Percentiles rank a stretch among this genome's conserved stretches.
These are phyloP conservation scores for Fraxinus latifolia DNA, from an alignment of 305 asterid species.

Conservation along the genomic window DNA sequence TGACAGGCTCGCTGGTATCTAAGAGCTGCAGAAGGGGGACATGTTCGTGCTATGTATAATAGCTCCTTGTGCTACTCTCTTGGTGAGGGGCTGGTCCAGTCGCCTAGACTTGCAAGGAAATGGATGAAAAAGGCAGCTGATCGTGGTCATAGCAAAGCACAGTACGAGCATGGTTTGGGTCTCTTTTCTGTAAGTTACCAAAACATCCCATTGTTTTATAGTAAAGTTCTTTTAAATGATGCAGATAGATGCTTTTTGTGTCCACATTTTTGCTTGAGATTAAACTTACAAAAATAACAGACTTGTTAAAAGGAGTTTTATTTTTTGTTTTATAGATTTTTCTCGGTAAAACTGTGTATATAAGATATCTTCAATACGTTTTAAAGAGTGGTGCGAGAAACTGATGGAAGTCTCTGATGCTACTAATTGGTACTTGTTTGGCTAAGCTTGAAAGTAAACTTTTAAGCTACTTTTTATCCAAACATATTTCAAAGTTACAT, in stretches of 20 bases:
- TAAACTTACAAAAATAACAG: neutral
- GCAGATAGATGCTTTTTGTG: neutral
- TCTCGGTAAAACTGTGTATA: neutral
- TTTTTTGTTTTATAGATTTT: neutral
- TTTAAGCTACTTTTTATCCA: neutral
- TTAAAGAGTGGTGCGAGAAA: neutral
- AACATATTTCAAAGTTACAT: neutral
- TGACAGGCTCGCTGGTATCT: slow-evolving; percentile 73
- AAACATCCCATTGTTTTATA: neutral
- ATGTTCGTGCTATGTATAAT: slow-evolving; percentile 88
- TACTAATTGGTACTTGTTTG: neutral
- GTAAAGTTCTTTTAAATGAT: neutral
- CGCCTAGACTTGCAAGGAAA: slow-evolving; percentile 53
- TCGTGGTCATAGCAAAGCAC: slow-evolving; percentile 80
- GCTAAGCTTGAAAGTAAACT: neutral
- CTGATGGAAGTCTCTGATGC: slow-evolving; percentile 23
- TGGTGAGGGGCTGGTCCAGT: slow-evolving; percentile 65
- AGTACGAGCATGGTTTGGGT: slow-evolving; percentile 68
- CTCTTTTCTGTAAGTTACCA: slow-evolving; percentile 59
- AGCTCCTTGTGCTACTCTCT: slow-evolving; percentile 61
- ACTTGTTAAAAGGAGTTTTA: neutral
- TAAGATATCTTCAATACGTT: neutral
- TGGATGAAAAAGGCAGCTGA: slow-evolving; percentile 96
- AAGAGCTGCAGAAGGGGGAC: slow-evolving; percentile 86
- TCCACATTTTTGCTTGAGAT: neutral